Percentiles rank a stretch among this genome's conserved stretches.
Evolutionary conservation across 768 basidiomycete species (phyloP).

Genomic region (Suillus placidus): DNA sequence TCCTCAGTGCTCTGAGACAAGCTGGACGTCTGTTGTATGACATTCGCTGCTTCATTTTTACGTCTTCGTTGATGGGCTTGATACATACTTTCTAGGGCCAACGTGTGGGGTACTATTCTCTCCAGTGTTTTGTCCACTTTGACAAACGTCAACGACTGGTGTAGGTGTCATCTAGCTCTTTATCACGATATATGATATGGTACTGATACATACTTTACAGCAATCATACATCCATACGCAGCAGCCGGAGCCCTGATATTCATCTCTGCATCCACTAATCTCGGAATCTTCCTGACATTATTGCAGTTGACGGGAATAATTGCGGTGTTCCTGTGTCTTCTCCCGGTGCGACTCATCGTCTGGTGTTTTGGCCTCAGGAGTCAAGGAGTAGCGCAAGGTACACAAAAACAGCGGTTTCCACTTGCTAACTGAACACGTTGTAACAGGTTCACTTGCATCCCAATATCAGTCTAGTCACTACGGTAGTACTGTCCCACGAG

Average conservation of each 20-base stretch:
- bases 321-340: background rate
- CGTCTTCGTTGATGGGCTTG: background rate
- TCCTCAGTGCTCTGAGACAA: background rate
- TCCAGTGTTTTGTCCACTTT: background rate
- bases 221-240: background rate
- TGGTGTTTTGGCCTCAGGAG: conserved; percentile 5
- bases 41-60: background rate
- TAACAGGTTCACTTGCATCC: conserved; percentile 10
- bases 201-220: background rate
- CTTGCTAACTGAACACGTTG: background rate
- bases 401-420: background rate
- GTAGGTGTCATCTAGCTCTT: background rate
- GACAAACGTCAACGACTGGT: background rate
- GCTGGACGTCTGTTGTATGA: background rate
- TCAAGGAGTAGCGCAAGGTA: conserved; percentile 6
- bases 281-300: background rate
- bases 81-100: background rate
- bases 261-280: background rate
- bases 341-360: background rate
- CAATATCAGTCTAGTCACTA: conserved; percentile 10
- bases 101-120: background rate
- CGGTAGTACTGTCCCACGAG: conserved; percentile 7
- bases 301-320: background rate
- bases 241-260: background rate
- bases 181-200: background rate